phyloP scores from a whole-genome alignment of 257 asterid species.

The Capsicum baccatum region DNA sequence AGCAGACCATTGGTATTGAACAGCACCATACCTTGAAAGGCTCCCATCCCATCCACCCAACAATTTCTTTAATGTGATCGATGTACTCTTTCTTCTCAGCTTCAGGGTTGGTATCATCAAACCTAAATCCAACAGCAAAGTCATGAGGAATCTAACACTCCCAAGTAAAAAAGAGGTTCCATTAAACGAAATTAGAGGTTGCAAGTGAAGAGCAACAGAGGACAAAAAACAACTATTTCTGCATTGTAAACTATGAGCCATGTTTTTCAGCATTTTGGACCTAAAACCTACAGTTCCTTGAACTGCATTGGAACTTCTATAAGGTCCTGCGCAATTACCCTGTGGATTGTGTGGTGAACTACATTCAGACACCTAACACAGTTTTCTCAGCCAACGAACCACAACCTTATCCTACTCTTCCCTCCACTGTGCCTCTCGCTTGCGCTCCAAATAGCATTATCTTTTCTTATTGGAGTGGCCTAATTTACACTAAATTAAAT shows the following conservation, averaged over 20 bases:
- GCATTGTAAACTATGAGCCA: background rate
- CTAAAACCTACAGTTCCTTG: background rate
- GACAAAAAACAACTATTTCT: background rate
- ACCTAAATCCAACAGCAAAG: slow-evolving; percentile 50
- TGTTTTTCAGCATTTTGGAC: background rate
- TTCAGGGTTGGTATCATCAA: slow-evolving; percentile 96
- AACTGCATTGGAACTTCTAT: background rate
- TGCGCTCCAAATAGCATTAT: background rate
- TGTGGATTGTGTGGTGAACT: background rate
- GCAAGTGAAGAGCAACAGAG: background rate
- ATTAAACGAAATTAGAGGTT: background rate
- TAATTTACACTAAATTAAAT: background rate
- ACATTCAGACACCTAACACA: background rate
- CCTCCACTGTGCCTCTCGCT: background rate
- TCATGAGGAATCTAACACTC: background rate
- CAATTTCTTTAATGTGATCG: slow-evolving; percentile 90
- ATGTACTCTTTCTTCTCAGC: slow-evolving; percentile 97
- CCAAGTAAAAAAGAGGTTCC: background rate
- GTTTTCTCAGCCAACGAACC: background rate
- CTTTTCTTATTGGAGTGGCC: background rate
- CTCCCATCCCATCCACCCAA: slow-evolving; percentile 98
- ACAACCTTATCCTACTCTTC: background rate
- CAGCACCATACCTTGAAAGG: slow-evolving; percentile 73
- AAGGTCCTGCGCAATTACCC: background rate
- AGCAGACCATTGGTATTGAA: slow-evolving; percentile 5